Base-by-base conservation (phyloP, 2,329 filamentous ascomycete species). In the Metarhizium rileyi region DNA sequence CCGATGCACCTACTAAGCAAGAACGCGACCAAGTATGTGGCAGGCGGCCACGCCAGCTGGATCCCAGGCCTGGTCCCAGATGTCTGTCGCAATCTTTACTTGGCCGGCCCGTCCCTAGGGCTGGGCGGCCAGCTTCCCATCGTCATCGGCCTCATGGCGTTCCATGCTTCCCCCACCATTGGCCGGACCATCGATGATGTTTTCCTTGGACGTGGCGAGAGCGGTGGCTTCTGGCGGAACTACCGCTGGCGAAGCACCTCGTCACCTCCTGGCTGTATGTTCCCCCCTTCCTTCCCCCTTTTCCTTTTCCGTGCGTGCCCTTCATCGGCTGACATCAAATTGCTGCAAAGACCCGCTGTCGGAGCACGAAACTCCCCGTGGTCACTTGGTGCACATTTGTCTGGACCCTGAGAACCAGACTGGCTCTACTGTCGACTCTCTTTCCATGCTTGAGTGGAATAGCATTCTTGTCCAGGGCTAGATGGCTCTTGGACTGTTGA, bases 121-220 rank as follows among this genome's bases (percentile, higher is more conserved):
- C 61, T 72, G 1, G 60, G 63, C 1, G 70, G 70, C 16, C 61
- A 68, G n/a, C 47, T 72, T 12, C 55, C 62, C 3, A 62, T 70
- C 6, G 55, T 72, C 10, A 54, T 72, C 3, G 70, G 63, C 1
- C 53, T 72, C n/a, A 70, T 72, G 65, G 67, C 66, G 1, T 63
- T 71, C 36, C 47, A 52, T 10, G 30, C 49, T 16, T 14, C 38
- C 6, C 22, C 28, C 2, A 22, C 28, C 26, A 20, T 5, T 42
- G 20, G 50, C 33, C 30, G 38, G 25, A 49, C 18, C 25, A n/a
- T 52, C 20, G 23, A 49, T 10, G 43, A 52, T 5, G 50, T 52
- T 2, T 52, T 52, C 27, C 27, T 52, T 9, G 50, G 50, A 3
- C 45, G 38, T 3, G 38, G 25, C 4, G 57, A 55, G 22, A 54